These are phyloP conservation scores for Obelidium mucronatum DNA, from an alignment of 192 early-diverging fungal species.

Conservation along the genomic window DNA sequence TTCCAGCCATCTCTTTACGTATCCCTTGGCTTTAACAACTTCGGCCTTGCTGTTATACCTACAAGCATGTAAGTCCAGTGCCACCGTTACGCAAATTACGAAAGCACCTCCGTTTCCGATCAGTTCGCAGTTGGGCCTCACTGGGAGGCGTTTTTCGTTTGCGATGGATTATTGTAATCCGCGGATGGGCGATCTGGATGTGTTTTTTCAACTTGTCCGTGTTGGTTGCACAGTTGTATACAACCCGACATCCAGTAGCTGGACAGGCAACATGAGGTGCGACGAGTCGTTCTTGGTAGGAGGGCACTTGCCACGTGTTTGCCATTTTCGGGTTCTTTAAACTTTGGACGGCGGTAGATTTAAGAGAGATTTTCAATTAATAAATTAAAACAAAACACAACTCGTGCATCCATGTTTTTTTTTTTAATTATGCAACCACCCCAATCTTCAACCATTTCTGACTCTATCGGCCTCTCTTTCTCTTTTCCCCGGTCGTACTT, in stretches of 20 bases:
- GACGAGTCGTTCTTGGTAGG: background rate
- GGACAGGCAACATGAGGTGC: background rate
- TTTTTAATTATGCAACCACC: too few species aligned
- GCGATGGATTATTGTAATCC: background rate
- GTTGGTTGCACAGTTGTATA: background rate
- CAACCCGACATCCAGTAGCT: background rate
- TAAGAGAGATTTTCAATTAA: too few species aligned
- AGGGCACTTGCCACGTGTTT: slow-evolving; percentile 19
- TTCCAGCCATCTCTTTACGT: slow-evolving; percentile 7
- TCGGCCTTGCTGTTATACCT: background rate
- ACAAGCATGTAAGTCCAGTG: background rate
- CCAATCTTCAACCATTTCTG: too few species aligned
- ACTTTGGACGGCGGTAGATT: too few species aligned
- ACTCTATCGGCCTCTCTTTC: too few species aligned
- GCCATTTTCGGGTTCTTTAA: too few species aligned
- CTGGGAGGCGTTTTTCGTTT: background rate
- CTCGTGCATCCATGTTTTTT: too few species aligned
- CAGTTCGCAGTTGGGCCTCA: background rate
- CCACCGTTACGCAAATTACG: too few species aligned
- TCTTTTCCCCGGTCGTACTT: too few species aligned
- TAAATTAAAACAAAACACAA: too few species aligned
- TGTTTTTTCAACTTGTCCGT: background rate
- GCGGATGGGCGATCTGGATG: background rate
- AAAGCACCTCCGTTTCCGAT: background rate
- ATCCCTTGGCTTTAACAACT: background rate